Percentiles rank a stretch among this genome's conserved stretches.
phyloP scores from a whole-genome alignment of 2,329 filamentous ascomycete species.

The Pseudocercospora fuligena region DNA sequence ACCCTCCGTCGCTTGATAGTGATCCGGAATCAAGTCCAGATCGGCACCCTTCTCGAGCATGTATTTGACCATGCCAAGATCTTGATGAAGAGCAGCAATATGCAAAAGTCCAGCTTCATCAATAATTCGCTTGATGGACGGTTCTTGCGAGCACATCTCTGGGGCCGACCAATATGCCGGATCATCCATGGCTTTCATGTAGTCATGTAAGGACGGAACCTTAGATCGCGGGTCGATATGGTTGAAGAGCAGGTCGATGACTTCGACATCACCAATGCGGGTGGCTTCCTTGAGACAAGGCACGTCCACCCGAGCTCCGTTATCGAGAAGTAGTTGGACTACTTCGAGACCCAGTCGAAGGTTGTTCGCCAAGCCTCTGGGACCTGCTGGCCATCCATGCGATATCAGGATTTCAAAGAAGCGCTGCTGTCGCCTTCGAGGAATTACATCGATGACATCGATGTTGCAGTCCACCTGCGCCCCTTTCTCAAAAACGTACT shows the following conservation, averaged over 20 bases:
- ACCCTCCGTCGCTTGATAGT: conserved; percentile 13
- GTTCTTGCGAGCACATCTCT: conserved; percentile 21
- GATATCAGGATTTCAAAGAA: conserved; percentile 15
- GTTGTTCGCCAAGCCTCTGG: conserved; percentile 19
- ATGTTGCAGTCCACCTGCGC: conserved; percentile 11
- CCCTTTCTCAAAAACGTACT: conserved; percentile 14
- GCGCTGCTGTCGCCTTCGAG: conserved; percentile 7
- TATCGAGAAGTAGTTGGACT: conserved; percentile 19
- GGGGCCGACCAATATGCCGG: conserved; percentile 17
- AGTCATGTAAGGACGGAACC: conserved; percentile 19
- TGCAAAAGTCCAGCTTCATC: conserved; percentile 21
- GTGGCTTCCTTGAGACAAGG: conserved; percentile 22
- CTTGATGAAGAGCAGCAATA: conserved; percentile 18
- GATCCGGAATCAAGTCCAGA: conserved; percentile 13
- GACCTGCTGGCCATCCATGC: conserved; percentile 19
- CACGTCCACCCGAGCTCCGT: conserved; percentile 12
- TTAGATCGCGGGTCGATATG: conserved; percentile 20
- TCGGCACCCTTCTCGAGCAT: conserved; percentile 15
- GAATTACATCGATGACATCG: conserved; percentile 14
- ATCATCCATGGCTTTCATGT: conserved; percentile 17
- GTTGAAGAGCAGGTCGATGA: conserved; percentile 16
- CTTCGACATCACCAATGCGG: conserved; percentile 15
- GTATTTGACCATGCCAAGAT: conserved; percentile 19
- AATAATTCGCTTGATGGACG: conserved; percentile 20
- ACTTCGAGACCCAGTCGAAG: conserved; percentile 18